A percentile compares a stretch with the other conserved stretches of the same genome.
These are phyloP conservation scores for Aspergillus fructus DNA, from an alignment of 2,329 filamentous ascomycete species.

Conservation along the genomic window DNA sequence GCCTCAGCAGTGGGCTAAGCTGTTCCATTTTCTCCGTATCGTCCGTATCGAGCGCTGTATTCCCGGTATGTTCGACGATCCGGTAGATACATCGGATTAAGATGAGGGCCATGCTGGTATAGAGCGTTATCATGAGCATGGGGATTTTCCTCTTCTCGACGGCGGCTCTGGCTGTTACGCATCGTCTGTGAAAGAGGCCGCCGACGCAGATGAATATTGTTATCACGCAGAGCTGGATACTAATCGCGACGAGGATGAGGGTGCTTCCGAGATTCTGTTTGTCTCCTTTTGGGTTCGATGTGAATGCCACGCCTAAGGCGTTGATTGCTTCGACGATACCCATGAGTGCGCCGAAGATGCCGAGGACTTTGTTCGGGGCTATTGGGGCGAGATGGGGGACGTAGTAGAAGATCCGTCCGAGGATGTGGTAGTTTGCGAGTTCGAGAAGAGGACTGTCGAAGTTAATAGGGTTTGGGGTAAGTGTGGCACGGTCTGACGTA, in stretches of 20 bases:
- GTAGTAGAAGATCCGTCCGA: constrained; percentile 61
- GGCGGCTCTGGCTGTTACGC: background rate
- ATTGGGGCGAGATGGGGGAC: constrained; percentile 59
- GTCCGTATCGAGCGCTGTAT: constrained; percentile 41
- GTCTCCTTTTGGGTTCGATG: constrained; percentile 51
- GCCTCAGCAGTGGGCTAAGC: constrained; percentile 51
- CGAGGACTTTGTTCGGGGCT: constrained; percentile 47
- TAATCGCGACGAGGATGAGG: constrained; percentile 52
- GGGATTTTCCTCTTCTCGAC: constrained; percentile 29
- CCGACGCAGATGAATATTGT: constrained; percentile 17
- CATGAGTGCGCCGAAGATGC: constrained; percentile 50
- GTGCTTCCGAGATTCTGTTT: constrained; percentile 38
- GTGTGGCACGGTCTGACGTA: constrained; percentile 30
- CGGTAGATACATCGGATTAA: constrained; percentile 55
- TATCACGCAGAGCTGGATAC: constrained; percentile 21
- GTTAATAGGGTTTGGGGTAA: constrained; percentile 15
- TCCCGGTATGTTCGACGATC: constrained; percentile 56
- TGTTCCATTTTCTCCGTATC: constrained; percentile 24
- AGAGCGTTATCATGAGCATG: constrained; percentile 49
- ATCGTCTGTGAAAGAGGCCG: constrained; percentile 17
- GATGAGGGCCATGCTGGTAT: constrained; percentile 51
- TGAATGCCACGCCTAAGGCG: constrained; percentile 35
- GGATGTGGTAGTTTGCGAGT: constrained; percentile 61
- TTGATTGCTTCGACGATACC: constrained; percentile 44
- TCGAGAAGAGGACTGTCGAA: constrained; percentile 57